A percentile compares a stretch with the other conserved stretches of the same genome.
Evolutionary conservation across 345 rosid species (phyloP).

Genomic region (Camelina neglecta): DNA sequence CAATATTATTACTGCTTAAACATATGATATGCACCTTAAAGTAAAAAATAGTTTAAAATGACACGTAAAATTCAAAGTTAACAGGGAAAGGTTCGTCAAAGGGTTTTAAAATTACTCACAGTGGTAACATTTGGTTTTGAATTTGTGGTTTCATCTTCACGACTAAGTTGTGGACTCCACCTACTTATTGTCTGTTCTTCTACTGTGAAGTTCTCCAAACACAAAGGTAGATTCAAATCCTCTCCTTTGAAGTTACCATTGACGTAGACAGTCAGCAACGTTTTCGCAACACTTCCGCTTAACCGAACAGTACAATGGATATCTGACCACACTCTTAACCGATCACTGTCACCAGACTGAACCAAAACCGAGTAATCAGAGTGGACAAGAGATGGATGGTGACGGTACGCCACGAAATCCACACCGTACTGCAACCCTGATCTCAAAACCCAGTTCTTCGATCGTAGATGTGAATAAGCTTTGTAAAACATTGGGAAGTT

Average conservation of each 20-base stretch:
- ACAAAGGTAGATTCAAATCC: conserved; percentile 41
- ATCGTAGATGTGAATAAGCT: conserved; percentile 75
- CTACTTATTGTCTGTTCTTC: conserved; percentile 63
- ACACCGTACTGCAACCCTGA: conserved; percentile 78
- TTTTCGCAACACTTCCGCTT: conserved; percentile 84
- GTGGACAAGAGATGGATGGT: conserved; percentile 87
- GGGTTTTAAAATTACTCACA: conserved; percentile 6
- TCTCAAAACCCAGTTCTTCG: conserved; percentile 79
- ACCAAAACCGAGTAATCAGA: conserved; percentile 77
- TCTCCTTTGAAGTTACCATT: conserved; percentile 47
- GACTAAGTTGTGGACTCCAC: conserved; percentile 70
- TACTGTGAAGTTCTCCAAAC: conserved; percentile 56
- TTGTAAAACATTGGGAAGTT: conserved; percentile 65
- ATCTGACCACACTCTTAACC: conserved; percentile 77
- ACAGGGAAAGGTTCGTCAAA: background rate
- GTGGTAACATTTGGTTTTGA: conserved; percentile 20
- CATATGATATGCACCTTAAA: conserved; percentile 1
- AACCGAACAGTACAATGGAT: conserved; percentile 64
- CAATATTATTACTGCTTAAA: background rate
- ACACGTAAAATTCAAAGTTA: conserved; percentile 8
- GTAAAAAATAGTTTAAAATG: background rate
- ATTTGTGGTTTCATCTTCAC: conserved; percentile 54
- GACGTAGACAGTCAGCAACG: conserved; percentile 57
- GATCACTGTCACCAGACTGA: conserved; percentile 45
- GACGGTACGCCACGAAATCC: conserved; percentile 78